Conservation (phyloP, 2,329 filamentous ascomycete species). For the Colletotrichum horii region DNA sequence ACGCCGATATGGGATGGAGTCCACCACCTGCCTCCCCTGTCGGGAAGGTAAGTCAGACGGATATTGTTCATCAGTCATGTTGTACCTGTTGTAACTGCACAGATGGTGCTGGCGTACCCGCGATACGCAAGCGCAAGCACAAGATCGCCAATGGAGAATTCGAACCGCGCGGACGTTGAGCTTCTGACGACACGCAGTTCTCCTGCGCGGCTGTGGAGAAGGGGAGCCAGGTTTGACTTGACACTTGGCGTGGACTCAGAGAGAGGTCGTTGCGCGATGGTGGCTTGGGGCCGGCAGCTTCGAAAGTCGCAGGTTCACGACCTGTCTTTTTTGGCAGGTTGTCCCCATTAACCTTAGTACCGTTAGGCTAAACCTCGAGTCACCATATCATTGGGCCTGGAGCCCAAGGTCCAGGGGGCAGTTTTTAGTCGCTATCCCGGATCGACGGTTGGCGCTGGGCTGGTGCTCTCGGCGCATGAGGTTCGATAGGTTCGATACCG, state of each 20-base stretch:
- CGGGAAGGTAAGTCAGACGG: background rate
- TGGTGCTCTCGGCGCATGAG: conserved; percentile 10
- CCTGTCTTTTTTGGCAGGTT: background rate
- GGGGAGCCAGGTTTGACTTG: background rate
- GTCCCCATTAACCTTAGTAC: background rate
- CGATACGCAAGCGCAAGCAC: background rate
- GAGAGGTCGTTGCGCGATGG: background rate
- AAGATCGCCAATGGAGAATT: background rate
- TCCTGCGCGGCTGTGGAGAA: background rate
- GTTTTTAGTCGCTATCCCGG: background rate
- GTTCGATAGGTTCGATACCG: background rate
- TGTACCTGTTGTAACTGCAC: background rate
- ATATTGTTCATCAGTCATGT: background rate
- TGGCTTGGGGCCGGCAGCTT: background rate
- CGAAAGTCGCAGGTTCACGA: background rate
- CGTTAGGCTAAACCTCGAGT: background rate
- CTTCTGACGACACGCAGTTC: background rate
- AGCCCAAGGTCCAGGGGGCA: background rate
- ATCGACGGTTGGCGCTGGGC: conserved; percentile 8
- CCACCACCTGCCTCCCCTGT: background rate
- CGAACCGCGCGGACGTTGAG: background rate
- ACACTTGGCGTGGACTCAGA: background rate
- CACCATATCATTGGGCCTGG: background rate
- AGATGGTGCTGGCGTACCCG: background rate
- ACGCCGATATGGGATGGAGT: background rate